Percentiles rank a stretch among this genome's conserved stretches.
Evolutionary conservation across 805 yeast species (phyloP).

Genomic region (Metschnikowia colocasiae): DNA sequence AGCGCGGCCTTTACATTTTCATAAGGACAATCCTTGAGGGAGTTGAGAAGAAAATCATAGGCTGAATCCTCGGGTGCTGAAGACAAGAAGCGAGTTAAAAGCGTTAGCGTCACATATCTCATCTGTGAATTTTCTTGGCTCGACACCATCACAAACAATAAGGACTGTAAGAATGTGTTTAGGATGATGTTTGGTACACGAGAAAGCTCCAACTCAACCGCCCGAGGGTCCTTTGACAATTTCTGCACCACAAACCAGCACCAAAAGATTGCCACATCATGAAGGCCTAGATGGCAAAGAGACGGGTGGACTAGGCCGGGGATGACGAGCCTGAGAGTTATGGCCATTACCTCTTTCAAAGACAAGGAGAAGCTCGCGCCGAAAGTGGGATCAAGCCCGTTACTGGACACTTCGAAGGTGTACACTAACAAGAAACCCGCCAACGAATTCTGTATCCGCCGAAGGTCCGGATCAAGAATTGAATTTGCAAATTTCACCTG

Average conservation of each 20-base stretch:
- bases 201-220: constrained; percentile 28
- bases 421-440: constrained; percentile 23
- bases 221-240: constrained; percentile 13
- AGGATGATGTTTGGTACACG: constrained; percentile 29
- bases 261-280: constrained; percentile 35
- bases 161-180: constrained; percentile 28
- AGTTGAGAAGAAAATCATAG: constrained; percentile 59
- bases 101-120: constrained; percentile 48
- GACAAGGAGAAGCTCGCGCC: constrained; percentile 7
- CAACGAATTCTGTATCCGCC: constrained; percentile 27
- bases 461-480: constrained; percentile 25
- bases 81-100: constrained; percentile 62
- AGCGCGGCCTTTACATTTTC: constrained; percentile 56
- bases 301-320: constrained; percentile 34
- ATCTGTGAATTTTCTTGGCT: constrained; percentile 24
- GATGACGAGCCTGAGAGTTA: constrained; percentile 27
- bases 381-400: constrained; percentile 2
- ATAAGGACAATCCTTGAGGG: constrained; percentile 64
- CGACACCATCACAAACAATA: constrained; percentile 21
- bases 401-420: constrained; percentile 14
- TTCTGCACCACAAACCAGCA: constrained; percentile 35
- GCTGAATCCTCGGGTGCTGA: constrained; percentile 52
- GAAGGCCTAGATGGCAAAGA: constrained; percentile 19
- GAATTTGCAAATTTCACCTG: constrained; percentile 31
- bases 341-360: constrained; percentile 19